Conservation (phyloP, 2,329 filamentous ascomycete genomes). For the Cordyceps javanica region DNA sequence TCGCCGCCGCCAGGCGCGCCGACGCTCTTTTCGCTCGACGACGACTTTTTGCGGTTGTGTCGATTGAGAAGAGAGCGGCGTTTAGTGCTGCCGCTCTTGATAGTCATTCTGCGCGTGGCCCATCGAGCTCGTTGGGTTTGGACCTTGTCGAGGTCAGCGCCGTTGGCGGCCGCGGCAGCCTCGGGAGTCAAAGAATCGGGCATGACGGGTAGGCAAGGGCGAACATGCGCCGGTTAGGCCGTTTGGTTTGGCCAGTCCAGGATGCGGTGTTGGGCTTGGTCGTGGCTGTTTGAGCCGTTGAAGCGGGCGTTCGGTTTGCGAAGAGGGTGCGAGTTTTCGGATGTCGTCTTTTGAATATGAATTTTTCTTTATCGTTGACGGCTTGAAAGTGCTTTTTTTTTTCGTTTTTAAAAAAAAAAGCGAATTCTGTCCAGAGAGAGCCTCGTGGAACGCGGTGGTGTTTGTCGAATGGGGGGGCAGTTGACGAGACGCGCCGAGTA, state of each 20-base stretch:
- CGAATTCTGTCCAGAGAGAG: background rate
- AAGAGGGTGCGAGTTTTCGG: background rate
- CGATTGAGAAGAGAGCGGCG: conserved; percentile 76
- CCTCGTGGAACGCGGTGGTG: conserved; percentile 3
- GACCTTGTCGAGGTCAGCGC: conserved; percentile 19
- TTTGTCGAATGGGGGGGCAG: background rate
- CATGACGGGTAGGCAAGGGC: conserved; percentile 23
- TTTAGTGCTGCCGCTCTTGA: conserved; percentile 70
- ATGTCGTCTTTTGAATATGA: background rate
- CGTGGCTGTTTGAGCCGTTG: conserved; percentile 3
- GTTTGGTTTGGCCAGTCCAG: conserved; percentile 10
- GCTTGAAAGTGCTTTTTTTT: too few species aligned
- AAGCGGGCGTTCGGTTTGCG: background rate
- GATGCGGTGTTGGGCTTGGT: background rate
- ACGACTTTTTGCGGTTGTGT: conserved; percentile 56
- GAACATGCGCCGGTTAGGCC: conserved; percentile 11
- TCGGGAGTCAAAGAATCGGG: conserved; percentile 25
- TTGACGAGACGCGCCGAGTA: conserved; percentile 7
- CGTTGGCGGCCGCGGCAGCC: conserved; percentile 13
- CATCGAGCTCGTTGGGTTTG: conserved; percentile 77
- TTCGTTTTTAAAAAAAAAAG: too few species aligned
- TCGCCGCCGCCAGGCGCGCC: conserved; percentile 33
- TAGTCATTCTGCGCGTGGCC: conserved; percentile 85
- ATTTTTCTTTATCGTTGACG: background rate
- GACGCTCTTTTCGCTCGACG: conserved; percentile 64